Percentiles rank a stretch among this genome's conserved stretches.
Evolutionary conservation across 2,329 filamentous ascomycete species (phyloP).

Genomic region (Ceratocystis alfenasii): DNA sequence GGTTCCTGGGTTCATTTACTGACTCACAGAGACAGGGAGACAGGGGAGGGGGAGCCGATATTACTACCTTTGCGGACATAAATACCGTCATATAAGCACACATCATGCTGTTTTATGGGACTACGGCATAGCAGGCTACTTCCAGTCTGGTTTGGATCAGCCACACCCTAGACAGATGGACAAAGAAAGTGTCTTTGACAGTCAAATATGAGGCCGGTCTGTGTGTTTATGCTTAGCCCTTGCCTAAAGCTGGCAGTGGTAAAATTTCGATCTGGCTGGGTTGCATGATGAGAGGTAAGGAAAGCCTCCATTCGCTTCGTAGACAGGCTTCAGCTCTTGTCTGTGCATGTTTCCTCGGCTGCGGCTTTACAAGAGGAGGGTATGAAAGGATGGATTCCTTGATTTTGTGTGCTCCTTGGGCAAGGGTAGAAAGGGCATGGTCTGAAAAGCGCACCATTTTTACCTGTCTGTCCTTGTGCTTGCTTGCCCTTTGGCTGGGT

Average conservation of each 20-base stretch:
- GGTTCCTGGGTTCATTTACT: neutral
- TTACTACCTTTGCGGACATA: neutral
- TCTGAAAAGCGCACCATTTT: neutral
- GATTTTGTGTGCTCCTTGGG: neutral
- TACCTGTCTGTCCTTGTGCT: neutral
- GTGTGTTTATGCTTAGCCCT: neutral
- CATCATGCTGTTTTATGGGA: neutral
- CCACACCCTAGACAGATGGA: neutral
- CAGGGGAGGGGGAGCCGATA: neutral
- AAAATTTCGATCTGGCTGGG: neutral
- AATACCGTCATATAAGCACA: neutral
- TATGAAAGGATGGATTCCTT: constrained; percentile 4
- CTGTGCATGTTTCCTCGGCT: neutral
- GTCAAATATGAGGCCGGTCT: neutral
- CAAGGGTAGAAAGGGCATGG: neutral
- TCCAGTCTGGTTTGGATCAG: neutral
- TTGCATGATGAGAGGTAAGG: neutral
- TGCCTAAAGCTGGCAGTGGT: neutral
- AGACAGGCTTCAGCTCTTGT: neutral
- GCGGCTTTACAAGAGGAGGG: neutral
- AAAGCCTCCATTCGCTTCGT: neutral
- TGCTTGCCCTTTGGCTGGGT: neutral
- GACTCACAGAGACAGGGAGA: neutral
- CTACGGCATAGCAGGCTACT: no score
- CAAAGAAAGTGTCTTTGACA: neutral